Conservation (phyloP, 495 filamentous ascomycete species). For the Oidiodendron maius region DNA sequence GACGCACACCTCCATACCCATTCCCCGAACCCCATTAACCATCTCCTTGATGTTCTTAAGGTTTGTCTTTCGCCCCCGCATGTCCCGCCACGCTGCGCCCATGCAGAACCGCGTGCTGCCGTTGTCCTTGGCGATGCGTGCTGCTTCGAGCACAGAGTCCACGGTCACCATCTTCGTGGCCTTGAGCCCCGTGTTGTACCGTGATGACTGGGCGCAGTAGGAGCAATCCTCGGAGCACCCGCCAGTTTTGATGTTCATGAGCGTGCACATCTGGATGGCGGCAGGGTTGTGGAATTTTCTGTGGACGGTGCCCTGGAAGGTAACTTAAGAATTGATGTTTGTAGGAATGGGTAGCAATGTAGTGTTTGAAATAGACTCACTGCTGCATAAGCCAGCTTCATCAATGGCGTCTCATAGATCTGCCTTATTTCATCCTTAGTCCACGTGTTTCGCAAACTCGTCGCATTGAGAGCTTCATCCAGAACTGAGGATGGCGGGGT, state of each 20-base stretch:
- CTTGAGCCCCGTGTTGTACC: slow-evolving; percentile 70
- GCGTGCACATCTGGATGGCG: slow-evolving; percentile 79
- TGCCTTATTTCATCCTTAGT: slow-evolving; percentile 68
- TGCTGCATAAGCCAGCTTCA: slow-evolving; percentile 67
- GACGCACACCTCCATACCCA: slow-evolving; percentile 85
- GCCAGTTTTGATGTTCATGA: slow-evolving; percentile 95
- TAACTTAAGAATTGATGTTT: neutral
- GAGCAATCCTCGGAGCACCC: slow-evolving; percentile 84
- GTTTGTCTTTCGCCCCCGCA: slow-evolving; percentile 77
- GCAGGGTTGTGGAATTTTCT: slow-evolving; percentile 74
- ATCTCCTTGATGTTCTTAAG: slow-evolving; percentile 75
- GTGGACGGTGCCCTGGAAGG: slow-evolving; percentile 59
- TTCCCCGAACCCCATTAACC: slow-evolving; percentile 66
- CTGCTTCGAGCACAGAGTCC: slow-evolving; percentile 69
- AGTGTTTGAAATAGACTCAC: slow-evolving; percentile 36
- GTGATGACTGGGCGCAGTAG: slow-evolving; percentile 82
- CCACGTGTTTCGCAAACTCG: slow-evolving; percentile 61
- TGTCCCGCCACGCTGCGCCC: slow-evolving; percentile 88
- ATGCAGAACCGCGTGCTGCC: slow-evolving; percentile 86
- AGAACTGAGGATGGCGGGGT: slow-evolving; percentile 23
- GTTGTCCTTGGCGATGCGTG: slow-evolving; percentile 68
- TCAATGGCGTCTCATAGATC: slow-evolving; percentile 72
- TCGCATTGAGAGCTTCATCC: slow-evolving; percentile 50
- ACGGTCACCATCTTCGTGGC: slow-evolving; percentile 72
- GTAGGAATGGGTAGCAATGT: neutral